Evolutionary conservation across 306 rosid genomes (phyloP), one percentile per base, ranked within the genome.

Genomic region (Cicer judaicum): DNA sequence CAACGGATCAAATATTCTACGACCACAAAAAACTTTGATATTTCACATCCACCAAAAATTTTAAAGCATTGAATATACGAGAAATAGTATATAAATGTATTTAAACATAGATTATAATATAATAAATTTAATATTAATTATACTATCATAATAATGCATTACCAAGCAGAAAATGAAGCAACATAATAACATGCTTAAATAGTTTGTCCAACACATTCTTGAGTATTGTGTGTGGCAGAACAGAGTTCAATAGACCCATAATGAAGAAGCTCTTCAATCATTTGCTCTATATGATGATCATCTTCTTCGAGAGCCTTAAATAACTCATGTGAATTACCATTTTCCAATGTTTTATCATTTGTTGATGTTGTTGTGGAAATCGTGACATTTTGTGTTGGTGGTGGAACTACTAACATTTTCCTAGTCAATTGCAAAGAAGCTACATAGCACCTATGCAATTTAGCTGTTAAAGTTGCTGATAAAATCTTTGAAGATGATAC

Each of bases 231-330:
- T 47, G 53, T 47, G 53, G n/a, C 53, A 12, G 53, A 62, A 69
- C 90, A 78, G 14, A 88, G 82, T 73, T 90, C 96, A 69, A 90
- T 69, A 6, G 90, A 87, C n/a, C 92, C 92, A 36, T 88, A 86
- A 78, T 90, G 78, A 42, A 88, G 84, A 42, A 90, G 75, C 79
- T 90, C 96, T 55, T 88, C 89, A 19, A 90, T 90, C 96, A 90
- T 90, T 75, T 90, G 92, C 68, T 90, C 88, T 2, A 90, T 86
- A 59, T 90, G 88, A 64, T 83, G 5, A 29, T 29, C 36, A 29
- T 29, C 88, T 16, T 88, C 96, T 76, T 90, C 92, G 44, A 86
- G 85, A 24, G 83, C 63, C 78, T 75, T 78, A 75, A 83, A 78
- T 39, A 74, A 81, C 40, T 74, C 81, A 46, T 40, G 64, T 10